Evolutionary conservation across 305 asterid species (phyloP).

Genomic region (Fraxinus floribunda): DNA sequence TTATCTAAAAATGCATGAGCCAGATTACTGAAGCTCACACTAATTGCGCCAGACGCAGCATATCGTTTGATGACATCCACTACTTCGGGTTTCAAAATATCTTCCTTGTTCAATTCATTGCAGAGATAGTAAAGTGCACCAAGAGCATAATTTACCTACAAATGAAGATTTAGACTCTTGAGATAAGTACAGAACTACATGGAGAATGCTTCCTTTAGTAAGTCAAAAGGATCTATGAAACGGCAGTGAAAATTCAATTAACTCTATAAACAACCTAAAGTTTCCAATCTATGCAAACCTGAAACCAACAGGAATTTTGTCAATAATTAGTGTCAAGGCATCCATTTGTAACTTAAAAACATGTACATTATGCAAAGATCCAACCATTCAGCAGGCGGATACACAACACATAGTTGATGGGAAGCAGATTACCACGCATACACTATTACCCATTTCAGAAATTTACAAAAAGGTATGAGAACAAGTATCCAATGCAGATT

Average conservation of each 20-base stretch:
- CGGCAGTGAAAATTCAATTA: not conserved
- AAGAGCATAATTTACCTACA: slow-evolving; percentile 71
- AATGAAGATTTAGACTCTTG: not conserved
- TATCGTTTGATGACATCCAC: slow-evolving; percentile 63
- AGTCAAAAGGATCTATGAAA: not conserved
- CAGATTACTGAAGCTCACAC: slow-evolving; percentile 61
- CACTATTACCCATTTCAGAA: not conserved
- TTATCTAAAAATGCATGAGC: slow-evolving; percentile 79
- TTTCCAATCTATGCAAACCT: not conserved
- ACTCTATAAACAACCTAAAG: not conserved
- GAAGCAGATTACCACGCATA: not conserved
- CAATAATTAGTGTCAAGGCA: not conserved
- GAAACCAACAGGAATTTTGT: not conserved
- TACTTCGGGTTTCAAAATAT: slow-evolving; percentile 73
- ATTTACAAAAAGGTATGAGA: not conserved
- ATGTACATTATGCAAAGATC: not conserved
- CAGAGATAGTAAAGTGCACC: slow-evolving; percentile 77
- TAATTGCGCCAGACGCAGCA: slow-evolving; percentile 56
- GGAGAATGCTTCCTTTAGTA: not conserved
- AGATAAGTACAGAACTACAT: not conserved
- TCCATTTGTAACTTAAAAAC: not conserved
- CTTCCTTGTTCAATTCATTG: slow-evolving; percentile 53
- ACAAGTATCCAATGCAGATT: not conserved
- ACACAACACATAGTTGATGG: not conserved
- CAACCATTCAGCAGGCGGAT: not conserved